A percentile compares a stretch with the other conserved stretches of the same genome.
phyloP scores from a whole-genome alignment of 2,329 filamentous ascomycete species.

The Zalaria sp. region DNA sequence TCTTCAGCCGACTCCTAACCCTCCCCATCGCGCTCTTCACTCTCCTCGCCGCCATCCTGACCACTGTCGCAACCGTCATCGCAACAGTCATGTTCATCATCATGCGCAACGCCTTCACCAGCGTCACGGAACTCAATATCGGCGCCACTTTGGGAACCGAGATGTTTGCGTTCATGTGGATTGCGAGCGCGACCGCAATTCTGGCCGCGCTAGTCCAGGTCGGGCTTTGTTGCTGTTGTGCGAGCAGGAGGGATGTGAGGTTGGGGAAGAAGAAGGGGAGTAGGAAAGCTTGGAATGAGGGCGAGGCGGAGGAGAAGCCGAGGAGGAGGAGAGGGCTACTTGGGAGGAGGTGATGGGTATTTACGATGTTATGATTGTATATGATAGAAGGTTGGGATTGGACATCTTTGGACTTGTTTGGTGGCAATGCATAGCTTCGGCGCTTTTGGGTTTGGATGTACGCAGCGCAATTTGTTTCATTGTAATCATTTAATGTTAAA shows the following conservation, averaged over 20 bases:
- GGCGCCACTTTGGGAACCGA: conserved; percentile 50
- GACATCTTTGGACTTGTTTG: no score
- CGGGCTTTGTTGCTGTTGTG: conserved; percentile 66
- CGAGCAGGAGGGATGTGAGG: conserved; percentile 38
- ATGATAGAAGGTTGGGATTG: no score
- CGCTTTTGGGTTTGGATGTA: no score
- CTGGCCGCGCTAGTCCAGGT: conserved; percentile 59
- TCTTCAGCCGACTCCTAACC: conserved; percentile 41
- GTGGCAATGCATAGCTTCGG: no score
- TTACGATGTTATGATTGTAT: no score
- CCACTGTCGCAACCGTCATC: conserved; percentile 56
- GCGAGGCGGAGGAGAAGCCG: no score
- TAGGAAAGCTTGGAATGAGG: conserved; percentile 7
- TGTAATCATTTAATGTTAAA: no score
- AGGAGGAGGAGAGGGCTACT: no score
- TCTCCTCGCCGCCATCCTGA: conserved; percentile 52
- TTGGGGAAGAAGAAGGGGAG: conserved; percentile 30
- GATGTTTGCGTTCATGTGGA: conserved; percentile 88
- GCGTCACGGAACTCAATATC: conserved; percentile 63
- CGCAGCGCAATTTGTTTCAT: no score
- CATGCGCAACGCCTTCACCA: conserved; percentile 61
- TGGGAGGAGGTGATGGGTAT: no score
- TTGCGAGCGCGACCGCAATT: conserved; percentile 51
- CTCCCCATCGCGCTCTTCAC: conserved; percentile 55
- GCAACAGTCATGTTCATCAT: conserved; percentile 75